Percentiles rank a stretch among this genome's conserved stretches.
Conservation (phyloP, 768 basidiomycete species). For the Pisolithus microcarpus region DNA sequence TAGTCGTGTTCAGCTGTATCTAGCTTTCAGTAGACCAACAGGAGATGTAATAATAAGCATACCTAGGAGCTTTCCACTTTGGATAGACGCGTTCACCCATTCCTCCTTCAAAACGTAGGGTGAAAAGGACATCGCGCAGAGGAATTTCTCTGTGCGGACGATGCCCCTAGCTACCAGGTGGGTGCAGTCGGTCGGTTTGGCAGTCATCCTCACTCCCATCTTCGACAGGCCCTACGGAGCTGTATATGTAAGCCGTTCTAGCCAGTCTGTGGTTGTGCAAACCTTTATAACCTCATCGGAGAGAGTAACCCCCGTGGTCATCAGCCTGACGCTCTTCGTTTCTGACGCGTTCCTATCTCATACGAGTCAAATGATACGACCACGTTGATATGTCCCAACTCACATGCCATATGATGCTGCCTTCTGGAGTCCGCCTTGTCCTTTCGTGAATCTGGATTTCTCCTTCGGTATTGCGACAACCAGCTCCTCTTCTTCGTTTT, state of each 20-base stretch:
- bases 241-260: background rate
- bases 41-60: constrained; percentile 21
- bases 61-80: constrained; percentile 57
- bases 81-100: constrained; percentile 62
- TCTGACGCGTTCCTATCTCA: background rate
- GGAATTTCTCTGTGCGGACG: constrained; percentile 82
- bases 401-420: constrained; percentile 1
- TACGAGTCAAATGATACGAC: background rate
- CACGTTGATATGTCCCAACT: background rate
- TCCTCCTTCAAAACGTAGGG: constrained; percentile 56
- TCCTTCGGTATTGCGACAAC: constrained; percentile 9
- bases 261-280: background rate
- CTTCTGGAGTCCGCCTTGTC: constrained; percentile 6
- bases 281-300: constrained; percentile 56
- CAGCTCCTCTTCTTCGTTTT: constrained; percentile 20
- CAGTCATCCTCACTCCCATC: constrained; percentile 60
- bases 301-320: constrained; percentile 64
- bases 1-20: constrained; percentile 56
- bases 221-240: constrained; percentile 46
- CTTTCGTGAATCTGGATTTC: constrained; percentile 9
- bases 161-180: constrained; percentile 67
- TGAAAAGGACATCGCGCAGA: constrained; percentile 61
- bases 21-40: background rate
- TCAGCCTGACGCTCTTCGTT: constrained; percentile 36
- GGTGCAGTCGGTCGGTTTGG: constrained; percentile 61